These are phyloP conservation scores for Cladorrhinum sp. DNA, from an alignment of 2,329 filamentous ascomycete genomes.

Conservation along the genomic window DNA sequence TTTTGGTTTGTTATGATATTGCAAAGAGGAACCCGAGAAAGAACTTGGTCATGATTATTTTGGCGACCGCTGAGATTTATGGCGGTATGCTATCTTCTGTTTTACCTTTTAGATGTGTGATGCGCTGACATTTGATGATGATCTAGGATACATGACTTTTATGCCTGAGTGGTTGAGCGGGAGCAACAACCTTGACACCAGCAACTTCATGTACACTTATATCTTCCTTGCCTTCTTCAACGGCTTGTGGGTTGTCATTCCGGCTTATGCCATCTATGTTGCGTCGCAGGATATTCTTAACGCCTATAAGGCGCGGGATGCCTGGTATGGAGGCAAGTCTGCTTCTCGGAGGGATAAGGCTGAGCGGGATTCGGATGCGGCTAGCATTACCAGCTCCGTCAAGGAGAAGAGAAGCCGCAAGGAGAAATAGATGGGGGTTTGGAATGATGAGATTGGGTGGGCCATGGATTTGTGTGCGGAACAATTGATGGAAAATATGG, in stretches of 20 bases:
- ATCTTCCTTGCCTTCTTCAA: slow-evolving; percentile 69
- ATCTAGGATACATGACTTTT: slow-evolving; percentile 66
- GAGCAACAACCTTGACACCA: slow-evolving; percentile 60
- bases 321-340: slow-evolving; percentile 30
- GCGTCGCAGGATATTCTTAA: slow-evolving; percentile 53
- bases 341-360: slow-evolving; percentile 30
- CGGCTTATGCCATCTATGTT: slow-evolving; percentile 57
- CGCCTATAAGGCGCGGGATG: slow-evolving; percentile 45
- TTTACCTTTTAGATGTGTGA: background rate
- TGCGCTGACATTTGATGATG: background rate
- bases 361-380: background rate
- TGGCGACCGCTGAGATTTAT: slow-evolving; percentile 65
- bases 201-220: slow-evolving; percentile 68
- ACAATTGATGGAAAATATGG: background rate
- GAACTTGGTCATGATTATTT: slow-evolving; percentile 61
- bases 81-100: slow-evolving; percentile 43
- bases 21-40: slow-evolving; percentile 52
- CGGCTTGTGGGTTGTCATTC: slow-evolving; percentile 63
- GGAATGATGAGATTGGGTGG: background rate
- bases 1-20: slow-evolving; percentile 60
- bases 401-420: background rate
- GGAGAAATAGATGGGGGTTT: background rate
- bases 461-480: background rate
- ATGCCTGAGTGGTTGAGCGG: slow-evolving; percentile 66
- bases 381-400: background rate